These are phyloP conservation scores for Starmerella powellii DNA, from an alignment of 805 yeast species.

Conservation along the genomic window DNA sequence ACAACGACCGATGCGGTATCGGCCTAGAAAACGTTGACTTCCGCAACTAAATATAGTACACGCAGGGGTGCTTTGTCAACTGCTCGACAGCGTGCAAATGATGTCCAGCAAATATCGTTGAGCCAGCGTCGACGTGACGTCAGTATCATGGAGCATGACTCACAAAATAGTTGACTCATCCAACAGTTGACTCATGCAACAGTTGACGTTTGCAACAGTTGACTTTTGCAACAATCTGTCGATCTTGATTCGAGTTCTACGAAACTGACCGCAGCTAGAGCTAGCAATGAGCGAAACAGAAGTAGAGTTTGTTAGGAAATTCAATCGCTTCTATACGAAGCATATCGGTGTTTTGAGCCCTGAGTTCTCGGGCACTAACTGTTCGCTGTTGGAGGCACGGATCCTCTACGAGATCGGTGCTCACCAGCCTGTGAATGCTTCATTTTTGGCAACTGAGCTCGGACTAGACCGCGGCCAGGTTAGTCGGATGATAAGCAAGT, in stretches of 20 bases:
- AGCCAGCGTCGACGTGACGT: no score
- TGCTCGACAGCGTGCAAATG: no score
- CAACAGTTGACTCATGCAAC: background rate
- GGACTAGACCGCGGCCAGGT: slow-evolving; percentile 2
- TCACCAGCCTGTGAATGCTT: slow-evolving; percentile 4
- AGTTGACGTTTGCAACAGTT: background rate
- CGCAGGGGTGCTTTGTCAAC: no score
- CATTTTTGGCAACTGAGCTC: background rate
- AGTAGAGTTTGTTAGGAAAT: background rate
- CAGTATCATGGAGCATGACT: no score
- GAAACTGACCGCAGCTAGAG: no score
- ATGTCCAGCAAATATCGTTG: no score
- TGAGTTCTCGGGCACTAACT: background rate
- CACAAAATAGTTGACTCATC: no score
- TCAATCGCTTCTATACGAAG: slow-evolving; percentile 5
- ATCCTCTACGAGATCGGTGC: slow-evolving; percentile 5
- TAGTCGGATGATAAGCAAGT: slow-evolving; percentile 3
- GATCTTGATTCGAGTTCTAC: no score
- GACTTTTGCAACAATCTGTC: no score
- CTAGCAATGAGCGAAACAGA: background rate
- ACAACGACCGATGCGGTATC: no score
- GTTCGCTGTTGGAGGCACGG: slow-evolving; percentile 1
- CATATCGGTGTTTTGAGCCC: slow-evolving; percentile 2
- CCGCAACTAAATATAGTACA: no score
- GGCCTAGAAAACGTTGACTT: no score